Percentiles rank a stretch among this genome's conserved stretches.
phyloP scores from a whole-genome alignment of 768 basidiomycete genomes.

The Naganishia vishniacii region DNA sequence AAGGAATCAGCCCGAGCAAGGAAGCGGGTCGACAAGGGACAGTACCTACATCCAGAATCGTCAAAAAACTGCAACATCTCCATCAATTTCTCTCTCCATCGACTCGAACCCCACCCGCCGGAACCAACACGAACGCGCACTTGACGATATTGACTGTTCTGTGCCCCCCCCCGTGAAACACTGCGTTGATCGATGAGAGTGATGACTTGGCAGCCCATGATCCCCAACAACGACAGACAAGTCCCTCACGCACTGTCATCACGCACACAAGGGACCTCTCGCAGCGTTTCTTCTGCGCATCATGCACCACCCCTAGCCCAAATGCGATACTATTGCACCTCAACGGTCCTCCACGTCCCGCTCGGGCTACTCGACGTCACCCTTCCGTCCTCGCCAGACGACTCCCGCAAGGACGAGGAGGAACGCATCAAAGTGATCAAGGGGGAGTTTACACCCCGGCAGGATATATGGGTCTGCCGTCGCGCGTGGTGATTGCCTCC shows the following conservation, averaged over 20 bases:
- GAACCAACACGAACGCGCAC: background rate
- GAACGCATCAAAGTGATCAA: background rate
- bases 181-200: background rate
- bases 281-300: conserved; percentile 7
- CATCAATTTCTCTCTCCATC: conserved; percentile 21
- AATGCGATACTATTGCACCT: conserved; percentile 10
- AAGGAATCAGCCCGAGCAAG: background rate
- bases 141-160: conserved; percentile 24
- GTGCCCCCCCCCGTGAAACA: conserved; percentile 14
- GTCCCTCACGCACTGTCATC: background rate
- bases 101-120: conserved; percentile 16
- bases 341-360: conserved; percentile 3
- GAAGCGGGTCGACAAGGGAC: background rate
- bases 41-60: conserved; percentile 27
- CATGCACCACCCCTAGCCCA: background rate
- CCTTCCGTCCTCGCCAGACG: background rate
- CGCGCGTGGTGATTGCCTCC: conserved; percentile 8
- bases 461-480: conserved; percentile 1
- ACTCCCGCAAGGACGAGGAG: background rate
- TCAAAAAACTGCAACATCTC: conserved; percentile 26
- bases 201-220: background rate
- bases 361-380: background rate
- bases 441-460: background rate
- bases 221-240: background rate
- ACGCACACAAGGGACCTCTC: background rate